Evolutionary conservation across 2,329 filamentous ascomycete species (phyloP).

Genomic region (Madurella mycetomatis): DNA sequence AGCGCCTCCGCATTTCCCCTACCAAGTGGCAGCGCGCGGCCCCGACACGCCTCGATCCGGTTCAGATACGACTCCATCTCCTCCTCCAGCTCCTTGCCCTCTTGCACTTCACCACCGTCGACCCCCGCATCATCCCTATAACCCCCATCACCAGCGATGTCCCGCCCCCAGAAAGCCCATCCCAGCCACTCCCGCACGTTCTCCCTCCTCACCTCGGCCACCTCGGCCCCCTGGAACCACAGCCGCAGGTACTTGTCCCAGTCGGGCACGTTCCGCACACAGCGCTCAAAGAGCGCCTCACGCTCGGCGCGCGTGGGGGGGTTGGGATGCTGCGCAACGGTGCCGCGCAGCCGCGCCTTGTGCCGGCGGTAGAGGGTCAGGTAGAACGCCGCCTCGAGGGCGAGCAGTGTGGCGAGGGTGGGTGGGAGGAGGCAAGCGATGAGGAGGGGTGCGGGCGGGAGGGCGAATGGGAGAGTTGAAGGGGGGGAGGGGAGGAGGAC

Average conservation of each 20-base stretch:
- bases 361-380: slow-evolving; percentile 42
- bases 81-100: slow-evolving; percentile 31
- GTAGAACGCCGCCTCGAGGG: slow-evolving; percentile 41
- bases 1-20: slow-evolving; percentile 52
- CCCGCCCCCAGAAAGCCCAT: slow-evolving; percentile 61
- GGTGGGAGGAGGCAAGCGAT: slow-evolving; percentile 12
- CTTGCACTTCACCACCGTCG: too few species aligned
- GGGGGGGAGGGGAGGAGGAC: slow-evolving; percentile 20
- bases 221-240: slow-evolving; percentile 62
- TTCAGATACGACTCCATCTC: slow-evolving; percentile 47
- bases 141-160: not conserved
- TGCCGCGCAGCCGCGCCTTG: slow-evolving; percentile 34
- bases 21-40: slow-evolving; percentile 48
- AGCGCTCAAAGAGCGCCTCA: slow-evolving; percentile 51
- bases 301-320: slow-evolving; percentile 43
- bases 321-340: slow-evolving; percentile 38
- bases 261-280: slow-evolving; percentile 51
- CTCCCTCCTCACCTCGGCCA: slow-evolving; percentile 57
- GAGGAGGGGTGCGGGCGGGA: slow-evolving; percentile 2
- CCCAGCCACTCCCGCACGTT: slow-evolving; percentile 63
- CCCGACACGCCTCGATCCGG: slow-evolving; percentile 50
- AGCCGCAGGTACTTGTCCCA: slow-evolving; percentile 52
- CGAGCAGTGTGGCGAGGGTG: slow-evolving; percentile 27
- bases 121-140: not conserved
- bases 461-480: slow-evolving; percentile 1